Evolutionary conservation across 257 asterid species (phyloP), one percentile per base, ranked within the genome.

Genomic region (Dorcoceras hygrometricum): DNA sequence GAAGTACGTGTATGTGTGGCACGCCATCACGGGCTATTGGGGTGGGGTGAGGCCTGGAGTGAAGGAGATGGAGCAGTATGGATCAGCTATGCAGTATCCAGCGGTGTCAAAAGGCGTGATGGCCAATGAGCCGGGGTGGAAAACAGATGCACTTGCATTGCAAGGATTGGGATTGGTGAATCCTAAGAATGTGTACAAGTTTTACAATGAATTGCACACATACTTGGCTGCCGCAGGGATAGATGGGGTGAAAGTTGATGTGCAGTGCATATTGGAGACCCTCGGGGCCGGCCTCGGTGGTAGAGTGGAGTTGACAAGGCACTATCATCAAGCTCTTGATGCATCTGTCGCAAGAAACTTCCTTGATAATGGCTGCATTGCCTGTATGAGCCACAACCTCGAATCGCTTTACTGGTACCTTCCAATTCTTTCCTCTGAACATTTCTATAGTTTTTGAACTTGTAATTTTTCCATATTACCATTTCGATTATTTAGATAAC

Each of bases 321-420:
- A 87, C 74, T 90, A 86, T 72, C 96, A 90, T 26, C 91, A 82
- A 54, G 97, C 97, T 58, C 96, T 90, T 25, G 96, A 90, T 76
- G 91, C 97, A 68, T 88, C 97, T 22, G 84, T 88, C 67, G 78
- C 96, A 46, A 64, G 81, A 71, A 90, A 86, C 39, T 90, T 90
- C 54, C 86, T 87, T 18, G 96, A 86, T 71, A 90, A 90, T 81
- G 97, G 97, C 16, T 73, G 82, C 89, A 86, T 90, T 64, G 91
- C 97, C 34, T 90, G 97, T 74, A 90, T 90, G 97, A 90, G 96
- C 78, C 97, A 90, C 79, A 90, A 69, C 65, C 92, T 87, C 2
- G 96, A 90, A 59, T 86, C 95, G 8, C 86, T 90, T 60, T 90
- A 87, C 80, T 87, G 96, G 96, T 89, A 77, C 14, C 59, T 12